Percentiles rank a stretch among this genome's conserved stretches.
phyloP scores from a whole-genome alignment of 768 basidiomycete genomes.

The Termitomyces bulborhizus region DNA sequence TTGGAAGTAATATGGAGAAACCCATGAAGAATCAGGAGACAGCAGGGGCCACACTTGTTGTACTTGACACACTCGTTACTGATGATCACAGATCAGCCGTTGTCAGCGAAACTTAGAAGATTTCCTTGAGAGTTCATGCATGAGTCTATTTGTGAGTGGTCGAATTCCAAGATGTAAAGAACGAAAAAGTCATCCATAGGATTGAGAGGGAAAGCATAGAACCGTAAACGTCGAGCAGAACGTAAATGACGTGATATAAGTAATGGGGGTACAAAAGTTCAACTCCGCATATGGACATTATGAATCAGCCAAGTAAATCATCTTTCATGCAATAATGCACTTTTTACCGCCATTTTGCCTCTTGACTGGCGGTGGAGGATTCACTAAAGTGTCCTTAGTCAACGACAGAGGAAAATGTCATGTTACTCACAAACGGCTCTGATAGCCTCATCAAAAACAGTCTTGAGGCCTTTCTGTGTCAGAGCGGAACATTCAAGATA shows the following conservation, averaged over 20 bases:
- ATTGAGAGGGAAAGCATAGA: slow-evolving; percentile 32
- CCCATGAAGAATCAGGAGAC: background rate
- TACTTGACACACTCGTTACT: slow-evolving; percentile 12
- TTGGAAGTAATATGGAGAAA: background rate
- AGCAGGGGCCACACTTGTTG: background rate
- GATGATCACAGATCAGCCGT: slow-evolving; percentile 8
- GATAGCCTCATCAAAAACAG: slow-evolving; percentile 98
- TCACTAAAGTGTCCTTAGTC: slow-evolving; percentile 40
- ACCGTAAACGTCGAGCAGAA: slow-evolving; percentile 60
- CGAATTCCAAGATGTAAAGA: slow-evolving; percentile 11
- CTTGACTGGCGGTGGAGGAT: slow-evolving; percentile 63
- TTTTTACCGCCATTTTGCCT: slow-evolving; percentile 34
- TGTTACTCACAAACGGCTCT: slow-evolving; percentile 81
- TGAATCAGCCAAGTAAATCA: slow-evolving; percentile 13
- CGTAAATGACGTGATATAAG: slow-evolving; percentile 61
- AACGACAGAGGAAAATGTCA: background rate
- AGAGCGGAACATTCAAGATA: slow-evolving; percentile 94
- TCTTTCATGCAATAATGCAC: slow-evolving; percentile 69
- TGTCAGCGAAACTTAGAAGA: background rate
- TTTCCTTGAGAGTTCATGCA: slow-evolving; percentile 1
- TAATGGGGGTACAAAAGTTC: slow-evolving; percentile 27
- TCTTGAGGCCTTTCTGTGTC: slow-evolving; percentile 98
- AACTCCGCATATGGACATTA: slow-evolving; percentile 14
- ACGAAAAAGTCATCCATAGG: slow-evolving; percentile 12
- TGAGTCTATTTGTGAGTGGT: slow-evolving; percentile 6